Base-by-base conservation (phyloP, 83 land plant genomes). In the Picea abies region DNA sequence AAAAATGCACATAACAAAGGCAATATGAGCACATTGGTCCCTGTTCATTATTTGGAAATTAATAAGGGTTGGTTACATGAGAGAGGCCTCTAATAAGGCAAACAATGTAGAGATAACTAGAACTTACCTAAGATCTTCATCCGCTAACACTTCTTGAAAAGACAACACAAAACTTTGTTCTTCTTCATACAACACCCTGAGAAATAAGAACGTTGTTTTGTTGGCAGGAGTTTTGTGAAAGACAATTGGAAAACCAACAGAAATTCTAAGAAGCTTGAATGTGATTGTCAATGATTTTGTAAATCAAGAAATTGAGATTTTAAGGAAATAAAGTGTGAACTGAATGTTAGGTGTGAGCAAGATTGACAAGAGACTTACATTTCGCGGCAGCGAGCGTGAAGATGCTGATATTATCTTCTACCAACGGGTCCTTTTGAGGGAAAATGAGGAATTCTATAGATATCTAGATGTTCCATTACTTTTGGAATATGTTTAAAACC, bases 251-350 rank as follows among this genome's bases (percentile, higher is more conserved):
- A 96, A 91, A 82, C 99, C 99, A 39, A 41, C 78, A 12, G 99
- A 98, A 56, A 92, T 94, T 39, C 70, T 98, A 62, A 79, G 85
- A 60, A 98, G 88, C 76, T 69, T 98, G 72, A 94, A 92, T 84
- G 91, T 93, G 82, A 84, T 98, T 97, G 99, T 96, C 84, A 99
- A 96, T 3, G 93, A 92, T 88, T 80, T 87, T 83, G 83, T 88
- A 69, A 91, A 89, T 83, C 93, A 93, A 78, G 99, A 96, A 72
- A 90, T 98, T 88, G 94, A 92, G 82, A 92, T 98, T 11, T 98
- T 79, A 86, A 97, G 99, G 99, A 98, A 81, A 96, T 98, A 80
- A 96, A 98, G 88, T 96, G 96, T 86, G 99, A 96, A 64, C 99
- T 99, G 25, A 85, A 83, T 89, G 99, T 98, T 17, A 98, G 95